Base-by-base conservation (phyloP, 768 basidiomycete genomes). In the Lactarius vividus region DNA sequence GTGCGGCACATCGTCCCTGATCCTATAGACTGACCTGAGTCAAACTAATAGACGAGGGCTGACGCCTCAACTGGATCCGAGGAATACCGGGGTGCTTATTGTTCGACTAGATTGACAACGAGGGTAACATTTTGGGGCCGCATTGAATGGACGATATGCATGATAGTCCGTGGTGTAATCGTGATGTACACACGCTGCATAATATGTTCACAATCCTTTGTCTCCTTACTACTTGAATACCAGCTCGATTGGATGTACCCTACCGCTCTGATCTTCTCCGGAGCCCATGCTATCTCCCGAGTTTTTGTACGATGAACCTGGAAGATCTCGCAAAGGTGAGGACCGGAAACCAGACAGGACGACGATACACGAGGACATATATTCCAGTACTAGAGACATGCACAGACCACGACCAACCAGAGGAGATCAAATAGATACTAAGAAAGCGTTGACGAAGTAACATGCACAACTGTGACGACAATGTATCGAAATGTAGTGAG, bases 61-160 rank as follows among this genome's bases (percentile, higher is more conserved):
- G 10, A 29, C 18, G 13, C 42, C 44, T 49, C 54, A 49, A 3
- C 33, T 54, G 20, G 61, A 63, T 44, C 52, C 65, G 3, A 28
- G 18, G 26, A 62, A 66, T 26, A 4, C 44, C 35, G 65, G 65
- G 23, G 33, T 40, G 57, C 39, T 66, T 9, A 26, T 59, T 42
- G 61, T 66, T 58, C 28, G 40, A 28, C 23, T 46, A 26, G 2
- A 39, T 11, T 44, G n/a, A 49, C 7, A n/a, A 33, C 2, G 2
- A n/a, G 31, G 35, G 23, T 23, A 7, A 11, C 23, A 10, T 40
- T 33, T 33, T 20, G 9, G 44, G 9, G 31, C 13, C 29, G 23
- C 9, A 2, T 7, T 33, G 31, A 33, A 10, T 31, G 20, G 3
- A 33, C 9, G 29, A 29, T 56, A 11, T 46, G 23, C 9, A 23